These are phyloP conservation scores for Intubia oerlemansii DNA, from an alignment of 2,329 filamentous ascomycete genomes.

Conservation along the genomic window DNA sequence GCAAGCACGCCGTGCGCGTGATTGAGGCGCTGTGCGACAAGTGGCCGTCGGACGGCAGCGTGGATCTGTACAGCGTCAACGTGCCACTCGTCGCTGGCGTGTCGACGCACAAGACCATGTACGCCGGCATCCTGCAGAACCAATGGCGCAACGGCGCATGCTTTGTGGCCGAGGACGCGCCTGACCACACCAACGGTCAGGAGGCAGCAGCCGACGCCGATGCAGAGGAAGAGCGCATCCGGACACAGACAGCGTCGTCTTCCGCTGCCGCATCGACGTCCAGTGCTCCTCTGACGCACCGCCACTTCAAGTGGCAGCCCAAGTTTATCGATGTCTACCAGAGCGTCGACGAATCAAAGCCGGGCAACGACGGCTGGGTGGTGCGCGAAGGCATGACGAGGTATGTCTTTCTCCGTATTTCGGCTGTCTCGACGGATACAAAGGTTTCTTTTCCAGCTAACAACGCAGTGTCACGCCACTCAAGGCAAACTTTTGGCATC, in stretches of 20 bases:
- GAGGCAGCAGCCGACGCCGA: slow-evolving; percentile 15
- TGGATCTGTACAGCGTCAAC: slow-evolving; percentile 82
- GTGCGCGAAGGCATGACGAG: slow-evolving; percentile 76
- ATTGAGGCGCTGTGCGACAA: slow-evolving; percentile 60
- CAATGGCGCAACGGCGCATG: slow-evolving; percentile 71
- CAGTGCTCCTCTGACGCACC: slow-evolving; percentile 26
- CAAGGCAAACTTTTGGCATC: slow-evolving; percentile 82
- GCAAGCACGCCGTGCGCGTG: slow-evolving; percentile 49
- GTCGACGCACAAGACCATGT: slow-evolving; percentile 51
- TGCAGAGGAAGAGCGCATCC: slow-evolving; percentile 52
- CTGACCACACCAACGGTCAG: slow-evolving; percentile 8
- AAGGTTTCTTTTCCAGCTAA: too few species aligned
- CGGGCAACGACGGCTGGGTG: slow-evolving; percentile 83
- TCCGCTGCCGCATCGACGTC: neutral
- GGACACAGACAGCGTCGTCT: slow-evolving; percentile 13
- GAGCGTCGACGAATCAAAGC: slow-evolving; percentile 57
- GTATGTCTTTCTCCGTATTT: too few species aligned
- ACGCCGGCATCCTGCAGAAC: slow-evolving; percentile 75
- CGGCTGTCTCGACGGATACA: too few species aligned
- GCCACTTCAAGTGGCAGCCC: slow-evolving; percentile 90
- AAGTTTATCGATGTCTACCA: slow-evolving; percentile 71
- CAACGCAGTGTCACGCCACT: slow-evolving; percentile 77
- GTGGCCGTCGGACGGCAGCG: slow-evolving; percentile 43
- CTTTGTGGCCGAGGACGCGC: slow-evolving; percentile 59
- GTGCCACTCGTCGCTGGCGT: slow-evolving; percentile 67